These are phyloP conservation scores for Sugiyamaella floridensis DNA, from an alignment of 805 yeast species.

Conservation along the genomic window DNA sequence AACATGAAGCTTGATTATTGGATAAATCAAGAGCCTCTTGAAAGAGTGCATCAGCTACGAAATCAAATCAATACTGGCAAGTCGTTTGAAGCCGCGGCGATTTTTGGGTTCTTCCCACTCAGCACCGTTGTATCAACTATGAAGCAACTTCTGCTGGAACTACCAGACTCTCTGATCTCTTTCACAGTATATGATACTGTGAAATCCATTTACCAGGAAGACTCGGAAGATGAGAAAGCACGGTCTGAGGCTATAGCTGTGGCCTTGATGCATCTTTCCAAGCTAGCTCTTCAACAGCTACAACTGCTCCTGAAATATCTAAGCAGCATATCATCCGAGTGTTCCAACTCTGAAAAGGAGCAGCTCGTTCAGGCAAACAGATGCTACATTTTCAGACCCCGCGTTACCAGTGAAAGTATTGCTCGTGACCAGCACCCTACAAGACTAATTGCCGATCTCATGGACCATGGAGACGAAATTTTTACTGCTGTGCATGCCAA, in stretches of 20 bases:
- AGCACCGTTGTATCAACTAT: constrained; percentile 54
- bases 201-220: constrained; percentile 32
- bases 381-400: constrained; percentile 26
- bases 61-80: constrained; percentile 32
- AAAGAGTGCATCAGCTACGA: constrained; percentile 54
- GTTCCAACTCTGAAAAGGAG: not conserved
- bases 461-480: constrained; percentile 18
- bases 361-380: constrained; percentile 19
- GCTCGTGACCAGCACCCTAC: constrained; percentile 28
- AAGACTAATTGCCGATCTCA: constrained; percentile 21
- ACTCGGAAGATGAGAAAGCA: constrained; percentile 1
- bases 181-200: constrained; percentile 55
- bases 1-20: constrained; percentile 38
- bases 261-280: constrained; percentile 22
- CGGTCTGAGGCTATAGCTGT: constrained; percentile 15
- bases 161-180: constrained; percentile 68
- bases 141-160: constrained; percentile 60
- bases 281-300: constrained; percentile 16
- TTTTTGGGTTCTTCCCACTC: constrained; percentile 38
- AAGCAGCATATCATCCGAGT: not conserved
- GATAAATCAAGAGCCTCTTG: constrained; percentile 45
- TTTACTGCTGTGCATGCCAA: constrained; percentile 18
- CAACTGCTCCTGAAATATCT: constrained; percentile 18
- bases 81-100: constrained; percentile 24
- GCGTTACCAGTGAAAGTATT: constrained; percentile 24